These are phyloP conservation scores for Eucalyptus shirleyi DNA, from an alignment of 345 rosid genomes.

Conservation along the genomic window DNA sequence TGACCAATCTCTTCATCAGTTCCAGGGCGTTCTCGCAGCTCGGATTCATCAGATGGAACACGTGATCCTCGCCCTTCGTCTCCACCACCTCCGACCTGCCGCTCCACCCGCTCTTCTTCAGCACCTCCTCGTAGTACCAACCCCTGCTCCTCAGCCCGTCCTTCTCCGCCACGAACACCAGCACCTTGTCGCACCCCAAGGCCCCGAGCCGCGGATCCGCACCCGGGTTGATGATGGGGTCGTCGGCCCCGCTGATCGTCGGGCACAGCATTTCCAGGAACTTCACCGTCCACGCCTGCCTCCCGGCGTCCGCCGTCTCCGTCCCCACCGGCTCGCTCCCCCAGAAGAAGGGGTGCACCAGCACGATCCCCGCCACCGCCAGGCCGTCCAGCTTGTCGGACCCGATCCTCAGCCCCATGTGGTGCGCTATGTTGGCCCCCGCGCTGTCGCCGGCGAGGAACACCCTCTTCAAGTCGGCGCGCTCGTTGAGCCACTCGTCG, in stretches of 20 bases:
- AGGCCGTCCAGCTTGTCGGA: background rate
- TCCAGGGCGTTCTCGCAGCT: background rate
- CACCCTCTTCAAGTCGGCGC: slow-evolving; percentile 7
- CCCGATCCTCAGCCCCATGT: slow-evolving; percentile 9
- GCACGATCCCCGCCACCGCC: background rate
- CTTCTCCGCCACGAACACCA: slow-evolving; percentile 19
- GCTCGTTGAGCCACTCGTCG: slow-evolving; percentile 20
- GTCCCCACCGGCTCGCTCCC: background rate
- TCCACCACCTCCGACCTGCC: background rate
- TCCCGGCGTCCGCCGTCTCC: background rate
- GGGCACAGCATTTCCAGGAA: slow-evolving; percentile 5
- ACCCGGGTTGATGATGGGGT: slow-evolving; percentile 23
- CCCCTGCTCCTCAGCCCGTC: slow-evolving; percentile 11
- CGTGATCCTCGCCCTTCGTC: background rate
- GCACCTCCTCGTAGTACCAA: background rate
- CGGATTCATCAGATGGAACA: background rate
- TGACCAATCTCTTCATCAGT: background rate
- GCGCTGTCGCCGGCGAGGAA: slow-evolving; percentile 35
- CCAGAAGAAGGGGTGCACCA: slow-evolving; percentile 22
- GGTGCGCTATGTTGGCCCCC: slow-evolving; percentile 24
- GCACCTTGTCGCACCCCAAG: slow-evolving; percentile 7
- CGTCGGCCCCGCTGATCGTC: slow-evolving; percentile 11
- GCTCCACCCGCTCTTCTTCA: slow-evolving; percentile 1
- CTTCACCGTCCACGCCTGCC: background rate
- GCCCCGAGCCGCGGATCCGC: slow-evolving; percentile 5